Base-by-base conservation (phyloP, 768 basidiomycete species). In the Boletus speciosus region DNA sequence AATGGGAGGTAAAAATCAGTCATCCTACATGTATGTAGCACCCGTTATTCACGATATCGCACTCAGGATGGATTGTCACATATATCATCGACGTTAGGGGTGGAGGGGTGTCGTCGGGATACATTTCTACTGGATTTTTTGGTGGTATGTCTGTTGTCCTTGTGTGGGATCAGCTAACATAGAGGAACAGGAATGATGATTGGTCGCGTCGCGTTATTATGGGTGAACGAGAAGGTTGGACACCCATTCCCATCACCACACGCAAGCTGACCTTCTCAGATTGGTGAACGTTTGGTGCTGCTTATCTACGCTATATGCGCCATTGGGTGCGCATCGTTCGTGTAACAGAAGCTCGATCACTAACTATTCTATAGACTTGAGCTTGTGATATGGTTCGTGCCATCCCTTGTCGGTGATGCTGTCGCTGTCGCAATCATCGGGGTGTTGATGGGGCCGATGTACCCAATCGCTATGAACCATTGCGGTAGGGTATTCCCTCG, bases 371-470 rank as follows among this genome's bases (percentile, higher is more conserved):
- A 23, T 41, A 84, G 84, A 4, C 74, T 90, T 19, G 81, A 89
- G 62, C 62, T 90, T 29, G 61, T 85, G 7, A 72, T 90, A 37
- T 91, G 88, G 88, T 74, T 85, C 29, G 79, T 83, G 0, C 84
- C 84, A 23, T 84, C 81, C 6, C 72, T 90, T 15, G 72, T 88
- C 9, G 85, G 80, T 3, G 77, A 81, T 59, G 88, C 81, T 3
- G 74, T 89, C 4, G 81, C 84, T 0, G 76, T 88, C 23, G 78
- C 85, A 2, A 59, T 88, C 43, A 70, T 88, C 15, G 89, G 88
- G 16, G 45, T 89, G 9, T 68, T 89, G 23, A 73, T 91, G n/a
- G 89, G 87, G 1, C 88, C 87, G 3, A 81, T 90, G 73, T 90
- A 85, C 63, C 86, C 86, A 2, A 80, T 88, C 41, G 54, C 72